phyloP scores from a whole-genome alignment of 164 flowering plant genomes.

The Annona squamosa region DNA sequence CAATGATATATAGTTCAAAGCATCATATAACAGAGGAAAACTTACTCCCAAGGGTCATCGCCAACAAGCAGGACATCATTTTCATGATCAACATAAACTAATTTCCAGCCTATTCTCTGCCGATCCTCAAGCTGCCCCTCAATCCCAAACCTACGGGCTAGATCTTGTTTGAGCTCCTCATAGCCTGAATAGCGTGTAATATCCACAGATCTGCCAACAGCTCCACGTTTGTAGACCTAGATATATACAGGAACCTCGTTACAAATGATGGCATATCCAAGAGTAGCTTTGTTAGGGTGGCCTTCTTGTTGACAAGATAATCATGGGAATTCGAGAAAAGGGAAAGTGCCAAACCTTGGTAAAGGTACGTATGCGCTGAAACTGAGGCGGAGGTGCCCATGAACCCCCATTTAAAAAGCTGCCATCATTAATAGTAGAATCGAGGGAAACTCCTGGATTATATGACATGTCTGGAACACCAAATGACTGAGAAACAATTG shows the following conservation, averaged over 20 bases:
- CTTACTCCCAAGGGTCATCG: conserved; percentile 99
- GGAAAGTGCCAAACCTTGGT: conserved; percentile 55
- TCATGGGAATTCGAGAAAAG: not conserved
- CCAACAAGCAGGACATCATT: conserved; percentile 88
- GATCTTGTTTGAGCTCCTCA: conserved; percentile 88
- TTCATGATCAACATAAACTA: conserved; percentile 93
- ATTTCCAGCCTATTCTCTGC: conserved; percentile 86
- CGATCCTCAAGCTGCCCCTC: conserved; percentile 95
- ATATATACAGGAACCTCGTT: conserved; percentile 8
- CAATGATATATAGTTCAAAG: too few relatives aligned
- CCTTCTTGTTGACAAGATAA: not conserved
- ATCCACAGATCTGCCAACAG: conserved; percentile 97
- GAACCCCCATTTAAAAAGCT: conserved; percentile 50
- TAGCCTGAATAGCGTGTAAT: conserved; percentile 80
- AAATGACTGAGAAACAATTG: conserved; percentile 91
- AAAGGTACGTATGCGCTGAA: conserved; percentile 72
- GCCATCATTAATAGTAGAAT: conserved; percentile 61
- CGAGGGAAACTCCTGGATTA: conserved; percentile 49
- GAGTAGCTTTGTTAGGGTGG: not conserved
- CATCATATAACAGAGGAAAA: not conserved
- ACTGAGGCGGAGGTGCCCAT: conserved; percentile 63
- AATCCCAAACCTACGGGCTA: conserved; percentile 94
- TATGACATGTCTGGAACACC: conserved; percentile 81
- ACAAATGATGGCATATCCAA: not conserved
- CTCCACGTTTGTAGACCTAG: conserved; percentile 94